These are phyloP conservation scores for Aurantiochytrium sp. DNA, from an alignment of 108 stramenopile genomes.

Conservation along the genomic window DNA sequence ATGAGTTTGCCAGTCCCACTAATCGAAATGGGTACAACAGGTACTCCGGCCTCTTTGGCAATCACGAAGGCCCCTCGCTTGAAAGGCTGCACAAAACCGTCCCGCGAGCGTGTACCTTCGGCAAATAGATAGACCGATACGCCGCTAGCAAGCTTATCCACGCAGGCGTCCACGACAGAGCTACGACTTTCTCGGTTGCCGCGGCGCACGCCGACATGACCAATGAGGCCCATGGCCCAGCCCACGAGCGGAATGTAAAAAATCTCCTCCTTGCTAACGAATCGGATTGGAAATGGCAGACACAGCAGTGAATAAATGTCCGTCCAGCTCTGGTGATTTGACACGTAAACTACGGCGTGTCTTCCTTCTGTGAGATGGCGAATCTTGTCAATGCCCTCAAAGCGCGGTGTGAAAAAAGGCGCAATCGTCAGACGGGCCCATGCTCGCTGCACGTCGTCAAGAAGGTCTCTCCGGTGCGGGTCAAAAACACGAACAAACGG, in stretches of 20 bases:
- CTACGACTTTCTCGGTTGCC: neutral
- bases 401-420: neutral
- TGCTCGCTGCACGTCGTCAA: neutral
- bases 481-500: neutral
- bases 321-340: constrained; percentile 58
- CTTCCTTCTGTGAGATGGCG: neutral
- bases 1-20: neutral
- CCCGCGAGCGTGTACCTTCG: constrained; percentile 51
- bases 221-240: constrained; percentile 38
- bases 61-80: constrained; percentile 54
- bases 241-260: constrained; percentile 52
- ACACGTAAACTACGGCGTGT: constrained; percentile 28
- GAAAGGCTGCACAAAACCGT: constrained; percentile 45
- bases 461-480: neutral
- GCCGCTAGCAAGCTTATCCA: constrained; percentile 36
- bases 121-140: constrained; percentile 35
- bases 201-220: constrained; percentile 43
- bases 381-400: neutral
- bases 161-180: neutral
- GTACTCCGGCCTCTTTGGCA: neutral
- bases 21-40: constrained; percentile 1
- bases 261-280: constrained; percentile 51
- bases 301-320: constrained; percentile 39
- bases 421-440: neutral
- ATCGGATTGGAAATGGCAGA: constrained; percentile 21